A percentile compares a stretch with the other conserved stretches of the same genome.
phyloP scores from a whole-genome alignment of 208 protist genomes.

The Angomonas ambiguus region DNA sequence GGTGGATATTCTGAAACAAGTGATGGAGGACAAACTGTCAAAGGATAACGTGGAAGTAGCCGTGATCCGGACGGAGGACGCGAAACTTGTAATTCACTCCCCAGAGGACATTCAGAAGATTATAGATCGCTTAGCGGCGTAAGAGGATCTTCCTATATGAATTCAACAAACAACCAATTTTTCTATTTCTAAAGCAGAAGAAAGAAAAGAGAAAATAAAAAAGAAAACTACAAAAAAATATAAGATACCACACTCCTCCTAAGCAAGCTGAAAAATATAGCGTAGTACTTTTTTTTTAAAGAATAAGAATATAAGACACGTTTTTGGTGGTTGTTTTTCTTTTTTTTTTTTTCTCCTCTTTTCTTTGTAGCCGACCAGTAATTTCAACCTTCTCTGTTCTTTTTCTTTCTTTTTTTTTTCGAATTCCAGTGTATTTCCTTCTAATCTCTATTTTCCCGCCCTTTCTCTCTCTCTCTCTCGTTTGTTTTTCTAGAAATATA shows the following conservation, averaged over 20 bases:
- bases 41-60: constrained; percentile 97
- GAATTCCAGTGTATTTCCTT: background rate
- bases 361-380: background rate
- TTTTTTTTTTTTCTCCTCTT: background rate
- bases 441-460: background rate
- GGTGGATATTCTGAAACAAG: constrained; percentile 96
- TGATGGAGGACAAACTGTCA: constrained; percentile 99
- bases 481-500: constrained; percentile 5
- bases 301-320: background rate
- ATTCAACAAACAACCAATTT: background rate
- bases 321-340: constrained; percentile 9
- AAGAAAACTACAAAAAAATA: constrained; percentile 6
- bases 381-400: background rate
- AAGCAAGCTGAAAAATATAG: background rate
- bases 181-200: background rate
- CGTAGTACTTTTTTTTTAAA: background rate
- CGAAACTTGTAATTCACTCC: constrained; percentile 89
- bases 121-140: constrained; percentile 60
- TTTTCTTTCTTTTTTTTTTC: background rate
- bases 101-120: constrained; percentile 88
- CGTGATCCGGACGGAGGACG: constrained; percentile 64
- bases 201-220: constrained; percentile 2
- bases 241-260: background rate
- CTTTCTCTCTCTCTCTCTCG: background rate
- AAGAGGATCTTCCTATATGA: constrained; percentile 1